Conservation (phyloP, 2,329 filamentous ascomycete species). For the Ophiostoma novo-ulmi region DNA sequence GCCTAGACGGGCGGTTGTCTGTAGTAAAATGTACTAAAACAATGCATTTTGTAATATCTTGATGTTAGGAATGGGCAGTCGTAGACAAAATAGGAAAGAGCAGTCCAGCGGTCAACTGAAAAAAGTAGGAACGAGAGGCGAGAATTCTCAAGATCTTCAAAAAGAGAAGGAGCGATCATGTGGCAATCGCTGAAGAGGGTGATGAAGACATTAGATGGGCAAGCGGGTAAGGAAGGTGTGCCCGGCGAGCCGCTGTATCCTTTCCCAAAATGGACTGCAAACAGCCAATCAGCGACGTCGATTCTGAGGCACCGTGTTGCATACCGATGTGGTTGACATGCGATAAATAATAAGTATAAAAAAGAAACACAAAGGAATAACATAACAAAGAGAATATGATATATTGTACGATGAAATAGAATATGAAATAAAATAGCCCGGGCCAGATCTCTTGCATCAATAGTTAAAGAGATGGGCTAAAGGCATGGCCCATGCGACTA, state of each 20-base stretch:
- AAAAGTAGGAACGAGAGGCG: neutral
- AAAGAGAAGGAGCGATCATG: neutral
- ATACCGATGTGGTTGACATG: neutral
- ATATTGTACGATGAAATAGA: neutral
- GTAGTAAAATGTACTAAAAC: neutral
- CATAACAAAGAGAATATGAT: neutral
- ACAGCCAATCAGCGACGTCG: neutral
- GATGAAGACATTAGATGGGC: neutral
- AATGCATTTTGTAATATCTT: neutral
- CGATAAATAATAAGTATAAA: neutral
- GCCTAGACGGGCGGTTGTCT: constrained; percentile 1
- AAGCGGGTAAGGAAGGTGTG: neutral
- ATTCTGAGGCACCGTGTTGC: neutral
- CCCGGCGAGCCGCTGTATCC: neutral
- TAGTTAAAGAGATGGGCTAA: neutral
- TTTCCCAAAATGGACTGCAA: neutral
- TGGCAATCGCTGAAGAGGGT: neutral
- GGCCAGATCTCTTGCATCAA: neutral
- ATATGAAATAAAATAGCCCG: neutral
- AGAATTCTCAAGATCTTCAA: neutral
- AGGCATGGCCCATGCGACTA: neutral
- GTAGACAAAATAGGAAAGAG: neutral
- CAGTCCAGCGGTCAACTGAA: neutral
- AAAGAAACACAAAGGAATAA: neutral
- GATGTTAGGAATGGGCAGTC: neutral